phyloP scores from a whole-genome alignment of 345 rosid species.

The Lenwebbia sp. region DNA sequence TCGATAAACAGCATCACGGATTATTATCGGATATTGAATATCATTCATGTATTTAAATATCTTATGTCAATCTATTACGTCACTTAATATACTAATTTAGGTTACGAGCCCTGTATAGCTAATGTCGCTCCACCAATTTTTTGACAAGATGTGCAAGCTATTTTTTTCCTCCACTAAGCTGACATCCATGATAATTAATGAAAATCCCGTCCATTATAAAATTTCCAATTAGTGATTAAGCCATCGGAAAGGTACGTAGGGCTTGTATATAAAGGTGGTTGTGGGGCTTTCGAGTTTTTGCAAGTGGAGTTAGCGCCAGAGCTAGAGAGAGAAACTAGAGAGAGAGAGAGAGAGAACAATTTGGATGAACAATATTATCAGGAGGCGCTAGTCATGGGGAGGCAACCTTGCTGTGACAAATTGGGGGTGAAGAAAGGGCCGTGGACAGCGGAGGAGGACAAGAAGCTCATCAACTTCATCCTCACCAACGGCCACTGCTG shows the following conservation, averaged over 20 bases:
- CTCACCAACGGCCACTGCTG: conserved; percentile 76
- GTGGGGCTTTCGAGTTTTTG: conserved; percentile 34
- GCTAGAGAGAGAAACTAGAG: neutral
- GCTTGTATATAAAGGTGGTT: conserved; percentile 16
- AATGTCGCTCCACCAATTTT: neutral
- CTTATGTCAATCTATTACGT: neutral
- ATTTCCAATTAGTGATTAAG: neutral
- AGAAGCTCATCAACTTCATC: conserved; percentile 64
- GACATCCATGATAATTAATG: neutral
- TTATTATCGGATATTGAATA: neutral
- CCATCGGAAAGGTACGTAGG: neutral
- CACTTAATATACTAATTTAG: neutral
- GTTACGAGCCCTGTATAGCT: neutral
- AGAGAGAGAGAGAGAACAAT: neutral
- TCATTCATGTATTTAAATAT: neutral
- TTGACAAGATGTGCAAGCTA: neutral
- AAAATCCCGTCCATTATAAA: neutral
- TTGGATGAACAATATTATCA: neutral
- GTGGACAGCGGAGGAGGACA: conserved; percentile 86
- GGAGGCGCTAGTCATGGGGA: neutral
- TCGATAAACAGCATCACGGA: neutral
- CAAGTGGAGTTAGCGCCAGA: conserved; percentile 11
- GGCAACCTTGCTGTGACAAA: conserved; percentile 81
- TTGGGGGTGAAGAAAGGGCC: conserved; percentile 77
- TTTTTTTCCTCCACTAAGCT: neutral